These are phyloP conservation scores for Chrysosphaeria jannelii DNA, from an alignment of 2,329 filamentous ascomycete genomes.

Conservation along the genomic window DNA sequence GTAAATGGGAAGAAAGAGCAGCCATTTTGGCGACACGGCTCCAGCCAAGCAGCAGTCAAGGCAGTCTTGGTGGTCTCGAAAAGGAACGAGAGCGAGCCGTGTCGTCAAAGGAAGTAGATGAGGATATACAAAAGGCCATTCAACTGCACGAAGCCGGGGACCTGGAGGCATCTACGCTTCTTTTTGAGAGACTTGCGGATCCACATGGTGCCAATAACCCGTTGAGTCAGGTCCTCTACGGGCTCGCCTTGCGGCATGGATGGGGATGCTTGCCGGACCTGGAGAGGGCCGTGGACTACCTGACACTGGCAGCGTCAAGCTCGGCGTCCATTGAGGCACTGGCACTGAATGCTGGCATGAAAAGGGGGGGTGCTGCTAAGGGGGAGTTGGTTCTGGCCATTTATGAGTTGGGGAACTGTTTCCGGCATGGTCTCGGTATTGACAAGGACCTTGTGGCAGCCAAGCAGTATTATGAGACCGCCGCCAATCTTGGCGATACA, in stretches of 20 bases:
- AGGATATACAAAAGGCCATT: slow-evolving; percentile 85
- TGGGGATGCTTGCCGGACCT: slow-evolving; percentile 64
- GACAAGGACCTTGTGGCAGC: slow-evolving; percentile 64
- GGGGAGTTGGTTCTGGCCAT: slow-evolving; percentile 90
- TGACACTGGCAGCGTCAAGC: slow-evolving; percentile 71
- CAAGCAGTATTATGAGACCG: slow-evolving; percentile 86
- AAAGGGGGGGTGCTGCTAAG: slow-evolving; percentile 81
- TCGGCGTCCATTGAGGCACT: slow-evolving; percentile 63
- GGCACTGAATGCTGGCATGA: slow-evolving; percentile 62
- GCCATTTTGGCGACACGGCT: slow-evolving; percentile 42
- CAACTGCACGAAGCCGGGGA: slow-evolving; percentile 65
- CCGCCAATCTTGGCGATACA: slow-evolving; percentile 85
- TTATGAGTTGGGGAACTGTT: slow-evolving; percentile 78
- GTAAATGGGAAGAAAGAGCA: slow-evolving; percentile 74
- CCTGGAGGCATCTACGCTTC: slow-evolving; percentile 44
- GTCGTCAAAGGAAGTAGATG: slow-evolving; percentile 23
- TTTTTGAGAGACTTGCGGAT: slow-evolving; percentile 66
- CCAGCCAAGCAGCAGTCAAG: slow-evolving; percentile 2
- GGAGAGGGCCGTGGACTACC: slow-evolving; percentile 46
- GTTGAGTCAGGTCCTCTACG: slow-evolving; percentile 83
- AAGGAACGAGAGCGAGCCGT: no score
- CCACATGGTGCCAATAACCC: slow-evolving; percentile 69
- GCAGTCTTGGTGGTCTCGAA: neutral
- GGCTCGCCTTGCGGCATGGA: slow-evolving; percentile 73
- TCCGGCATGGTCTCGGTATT: slow-evolving; percentile 85